These are phyloP conservation scores for Gentiana straminea DNA, from an alignment of 257 asterid species.

Conservation along the genomic window DNA sequence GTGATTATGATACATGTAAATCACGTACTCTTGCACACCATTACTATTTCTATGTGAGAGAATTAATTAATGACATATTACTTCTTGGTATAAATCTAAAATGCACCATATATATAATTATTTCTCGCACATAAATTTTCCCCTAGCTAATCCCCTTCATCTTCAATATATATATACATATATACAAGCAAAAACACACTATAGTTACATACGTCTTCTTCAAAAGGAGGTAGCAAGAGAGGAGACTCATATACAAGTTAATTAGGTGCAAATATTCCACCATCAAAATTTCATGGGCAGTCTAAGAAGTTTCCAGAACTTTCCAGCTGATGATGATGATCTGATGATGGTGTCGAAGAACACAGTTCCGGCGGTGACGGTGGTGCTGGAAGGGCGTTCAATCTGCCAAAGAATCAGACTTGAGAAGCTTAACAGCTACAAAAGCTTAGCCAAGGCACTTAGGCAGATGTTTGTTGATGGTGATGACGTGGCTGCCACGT, in stretches of 20 bases:
- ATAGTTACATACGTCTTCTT: conserved; percentile 4
- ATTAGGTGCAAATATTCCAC: background rate
- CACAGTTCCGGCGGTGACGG: conserved; percentile 62
- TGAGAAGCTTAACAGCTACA: conserved; percentile 45
- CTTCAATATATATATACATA: too few species aligned
- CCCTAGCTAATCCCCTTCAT: too few species aligned
- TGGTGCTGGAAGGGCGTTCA: conserved; percentile 72
- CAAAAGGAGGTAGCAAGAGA: conserved; percentile 32
- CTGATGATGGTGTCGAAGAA: conserved; percentile 19
- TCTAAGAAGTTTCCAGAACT: conserved; percentile 7
- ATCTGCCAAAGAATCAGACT: conserved; percentile 81
- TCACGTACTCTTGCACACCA: too few species aligned
- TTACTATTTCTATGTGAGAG: too few species aligned
- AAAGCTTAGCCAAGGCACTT: conserved; percentile 52
- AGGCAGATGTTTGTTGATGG: conserved; percentile 52
- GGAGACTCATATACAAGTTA: conserved; percentile 7
- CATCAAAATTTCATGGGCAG: background rate
- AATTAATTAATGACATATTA: too few species aligned
- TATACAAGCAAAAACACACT: too few species aligned
- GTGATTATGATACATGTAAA: too few species aligned
- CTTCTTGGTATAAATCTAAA: too few species aligned
- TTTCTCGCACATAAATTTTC: too few species aligned
- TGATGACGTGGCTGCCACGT: background rate
- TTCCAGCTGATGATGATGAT: conserved; percentile 33
- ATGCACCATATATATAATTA: too few species aligned